phyloP scores from a whole-genome alignment of 768 basidiomycete genomes.

The Lanmaoa pseudosensibilis region DNA sequence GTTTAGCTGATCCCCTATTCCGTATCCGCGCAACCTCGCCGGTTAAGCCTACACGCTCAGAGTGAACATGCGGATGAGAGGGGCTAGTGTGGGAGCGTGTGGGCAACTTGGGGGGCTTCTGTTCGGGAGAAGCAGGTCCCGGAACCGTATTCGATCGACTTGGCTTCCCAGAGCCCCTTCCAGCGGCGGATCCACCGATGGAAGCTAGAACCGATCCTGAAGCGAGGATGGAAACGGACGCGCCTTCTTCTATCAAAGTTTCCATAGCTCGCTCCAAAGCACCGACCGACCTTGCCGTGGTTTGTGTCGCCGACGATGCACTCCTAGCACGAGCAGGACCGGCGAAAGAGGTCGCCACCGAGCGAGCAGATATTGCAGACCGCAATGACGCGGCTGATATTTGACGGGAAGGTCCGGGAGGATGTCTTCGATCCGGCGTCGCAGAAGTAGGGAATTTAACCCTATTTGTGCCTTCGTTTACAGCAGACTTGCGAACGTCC shows the following conservation, averaged over 20 bases:
- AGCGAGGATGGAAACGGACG: constrained; percentile 36
- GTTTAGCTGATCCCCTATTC: constrained; percentile 35
- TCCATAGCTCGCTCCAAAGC: constrained; percentile 53
- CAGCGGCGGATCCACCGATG: constrained; percentile 21
- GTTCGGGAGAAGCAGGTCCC: constrained; percentile 44
- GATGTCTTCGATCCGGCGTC: constrained; percentile 15
- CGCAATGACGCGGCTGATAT: constrained; percentile 24
- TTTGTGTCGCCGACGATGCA: constrained; percentile 31
- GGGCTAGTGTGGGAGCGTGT: constrained; percentile 54
- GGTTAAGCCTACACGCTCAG: constrained; percentile 24
- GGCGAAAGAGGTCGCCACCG: constrained; percentile 6
- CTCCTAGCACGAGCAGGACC: constrained; percentile 22
- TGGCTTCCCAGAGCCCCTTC: constrained; percentile 30
- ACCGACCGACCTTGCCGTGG: constrained; percentile 33
- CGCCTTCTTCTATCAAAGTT: constrained; percentile 47
- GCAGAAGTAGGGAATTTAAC: constrained; percentile 38
- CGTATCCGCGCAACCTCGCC: constrained; percentile 33
- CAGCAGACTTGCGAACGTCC: constrained; percentile 23
- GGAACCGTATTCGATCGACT: constrained; percentile 55
- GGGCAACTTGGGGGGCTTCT: constrained; percentile 53
- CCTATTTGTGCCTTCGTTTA: constrained; percentile 17
- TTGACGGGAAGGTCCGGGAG: constrained; percentile 28
- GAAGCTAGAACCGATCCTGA: constrained; percentile 35
- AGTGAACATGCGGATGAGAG: constrained; percentile 37
- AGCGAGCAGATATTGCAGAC: constrained; percentile 21